Evolutionary conservation across 257 asterid genomes (phyloP).

Genomic region (Solanum sejunctum): DNA sequence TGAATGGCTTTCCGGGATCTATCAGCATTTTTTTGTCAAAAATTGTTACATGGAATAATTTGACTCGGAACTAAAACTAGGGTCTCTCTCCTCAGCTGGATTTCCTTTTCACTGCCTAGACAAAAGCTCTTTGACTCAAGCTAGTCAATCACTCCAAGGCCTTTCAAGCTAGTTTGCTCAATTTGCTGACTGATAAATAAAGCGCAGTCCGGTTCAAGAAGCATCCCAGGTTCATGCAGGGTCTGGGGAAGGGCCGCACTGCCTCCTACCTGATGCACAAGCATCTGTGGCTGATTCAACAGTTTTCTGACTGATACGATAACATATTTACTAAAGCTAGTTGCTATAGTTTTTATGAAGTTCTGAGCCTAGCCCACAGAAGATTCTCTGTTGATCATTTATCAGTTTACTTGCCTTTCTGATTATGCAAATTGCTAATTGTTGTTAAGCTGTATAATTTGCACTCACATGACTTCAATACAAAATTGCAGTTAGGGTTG

Average conservation of each 20-base stretch:
- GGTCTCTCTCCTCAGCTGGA: neutral
- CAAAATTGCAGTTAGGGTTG: constrained; percentile 71
- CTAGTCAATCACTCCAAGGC: neutral
- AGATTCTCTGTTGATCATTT: neutral
- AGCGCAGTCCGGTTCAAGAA: neutral
- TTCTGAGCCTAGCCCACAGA: neutral
- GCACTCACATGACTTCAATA: constrained; percentile 20
- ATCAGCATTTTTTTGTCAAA: neutral
- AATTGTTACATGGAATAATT: neutral
- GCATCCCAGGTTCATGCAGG: neutral
- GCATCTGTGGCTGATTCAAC: neutral
- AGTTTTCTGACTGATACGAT: neutral
- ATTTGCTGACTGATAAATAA: neutral
- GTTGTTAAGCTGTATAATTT: neutral
- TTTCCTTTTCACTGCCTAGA: neutral
- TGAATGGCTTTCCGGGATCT: neutral
- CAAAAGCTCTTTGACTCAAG: neutral
- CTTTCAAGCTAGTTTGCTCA: neutral
- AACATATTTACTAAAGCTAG: neutral
- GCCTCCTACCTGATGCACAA: neutral
- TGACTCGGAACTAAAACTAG: neutral
- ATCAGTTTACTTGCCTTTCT: neutral
- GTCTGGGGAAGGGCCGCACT: neutral
- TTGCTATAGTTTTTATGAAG: neutral
- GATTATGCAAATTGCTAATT: neutral